Base-by-base conservation (phyloP, 176 grass and related monocot species). In the Carex scoparia region DNA sequence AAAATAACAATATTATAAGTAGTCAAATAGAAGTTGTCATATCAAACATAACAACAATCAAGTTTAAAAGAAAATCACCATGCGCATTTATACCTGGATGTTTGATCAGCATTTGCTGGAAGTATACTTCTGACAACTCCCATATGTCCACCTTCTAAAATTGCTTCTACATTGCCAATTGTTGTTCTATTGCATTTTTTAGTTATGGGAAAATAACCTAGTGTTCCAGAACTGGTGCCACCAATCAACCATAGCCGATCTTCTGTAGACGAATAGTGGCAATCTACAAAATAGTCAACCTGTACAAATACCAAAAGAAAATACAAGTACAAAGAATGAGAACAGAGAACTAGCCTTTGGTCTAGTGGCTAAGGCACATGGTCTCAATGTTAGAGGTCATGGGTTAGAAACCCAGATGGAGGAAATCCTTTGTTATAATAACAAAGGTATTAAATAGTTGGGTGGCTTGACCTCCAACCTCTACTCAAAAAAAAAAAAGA, bases 221-320 rank as follows among this genome's bases (percentile, higher is more conserved):
- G 32, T 15, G 92, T 95, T 15, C 95, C 95, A 5, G 89, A 86
- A 27, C 49, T 60, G 6, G 90, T 97, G 31, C 94, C 90, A 0
- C 94, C 92, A 73, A 97, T 94, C 71, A 87, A 89, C 94, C 92
- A 97, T 61, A 97, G 77, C 2, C 63, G 88, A 67, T 92, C 94
- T 69, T 97, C 94, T 3, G 60, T 32, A 16, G 83, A 38, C 19
- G 94, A 93, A 60, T 98, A 98, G 71, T 98, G 91, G 83, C 95
- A 98, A 33, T 95, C 93, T 32, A 98, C 93, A 10, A 98, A 98
- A 88, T 98, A 98, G 40, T 97, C 90, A 62, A 97, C 70, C 94
- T 97, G 92, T 61, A 88, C 6, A 84, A 5, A 69, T 48, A 28
- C 40, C 58, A 6, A 40, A 40, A 40, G 38, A 40, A 40, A 40